phyloP scores from a whole-genome alignment of 208 protist genomes.

The Histomonas meleagridis region DNA sequence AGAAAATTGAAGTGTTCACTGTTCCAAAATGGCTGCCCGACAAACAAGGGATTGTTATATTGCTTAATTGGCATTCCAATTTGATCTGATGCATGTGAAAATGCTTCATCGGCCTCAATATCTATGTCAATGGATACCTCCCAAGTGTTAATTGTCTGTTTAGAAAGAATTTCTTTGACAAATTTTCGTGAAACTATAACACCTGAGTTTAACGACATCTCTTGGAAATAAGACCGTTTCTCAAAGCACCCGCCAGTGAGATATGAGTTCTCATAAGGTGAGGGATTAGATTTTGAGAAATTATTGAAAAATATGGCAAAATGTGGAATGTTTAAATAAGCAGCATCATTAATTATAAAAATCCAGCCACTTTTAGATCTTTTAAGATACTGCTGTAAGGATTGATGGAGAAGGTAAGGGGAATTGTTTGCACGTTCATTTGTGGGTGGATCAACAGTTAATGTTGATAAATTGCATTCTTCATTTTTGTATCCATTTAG shows the following conservation, averaged over 20 bases:
- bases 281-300: neutral
- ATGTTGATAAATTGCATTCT: neutral
- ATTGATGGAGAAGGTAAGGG: neutral
- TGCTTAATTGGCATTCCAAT: neutral
- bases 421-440: neutral
- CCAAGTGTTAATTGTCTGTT: neutral
- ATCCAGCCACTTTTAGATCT: neutral
- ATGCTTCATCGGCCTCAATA: neutral
- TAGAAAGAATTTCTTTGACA: neutral
- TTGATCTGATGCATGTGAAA: neutral
- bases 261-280: neutral
- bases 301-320: neutral
- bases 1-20: neutral
- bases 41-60: neutral
- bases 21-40: neutral
- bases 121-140: neutral
- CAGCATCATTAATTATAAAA: neutral
- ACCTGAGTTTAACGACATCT: neutral
- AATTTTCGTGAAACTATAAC: neutral
- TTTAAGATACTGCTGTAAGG: neutral
- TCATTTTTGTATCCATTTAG: neutral
- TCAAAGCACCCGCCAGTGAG: neutral
- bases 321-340: neutral
- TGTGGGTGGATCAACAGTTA: neutral
- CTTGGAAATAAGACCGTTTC: constrained; percentile 19